Evolutionary conservation across 495 filamentous ascomycete species (phyloP), one percentile per base, ranked within the genome.

Genomic region (Xylaria castorea): DNA sequence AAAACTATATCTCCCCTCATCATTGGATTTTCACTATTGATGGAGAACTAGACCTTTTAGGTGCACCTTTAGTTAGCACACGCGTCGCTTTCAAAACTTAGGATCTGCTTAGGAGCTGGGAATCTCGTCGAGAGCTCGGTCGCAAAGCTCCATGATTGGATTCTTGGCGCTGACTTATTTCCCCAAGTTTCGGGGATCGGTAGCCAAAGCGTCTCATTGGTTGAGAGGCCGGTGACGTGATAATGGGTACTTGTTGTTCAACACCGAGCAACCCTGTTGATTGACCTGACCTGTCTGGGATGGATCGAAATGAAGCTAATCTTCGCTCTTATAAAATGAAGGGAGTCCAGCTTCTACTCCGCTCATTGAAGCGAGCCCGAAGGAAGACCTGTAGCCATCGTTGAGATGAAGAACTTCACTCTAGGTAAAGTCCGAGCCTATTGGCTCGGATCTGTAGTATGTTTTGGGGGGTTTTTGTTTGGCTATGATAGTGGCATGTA

Each of bases 391-490:
- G 77, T 79, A 18, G 79, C 75, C 42, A 82, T 79, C 40, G 81
- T 25, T 25, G 40, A 67, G 34, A 80, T 80, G 79, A 86, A 77
- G 42, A 66, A 36, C 38, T 61, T 70, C 30, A 77, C 57, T 32
- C 78, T 75, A 70, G 83, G 71, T 74, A 82, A 74, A 75, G 77
- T 85, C 50, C 82, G 87, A 61, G 85, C 86, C 16, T 90, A 88
- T 75, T 89, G 83, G 83, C 81, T 90, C 9, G 85, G 86, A 18
- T 77, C 79, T 5, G 83, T 89, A 4, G 81, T 84, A 0, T 83
- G 80, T 66, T 78, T 83, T 58, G 81, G 80, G 12, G 81, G 81
- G 0, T 84, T 84, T 73, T 72, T 84, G 2, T 83, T 81, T 57
- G 80, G 80, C 63, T 82, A 82, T 68, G 80, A 82, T 40, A 79